Percentiles rank a stretch among this genome's conserved stretches.
phyloP scores from a whole-genome alignment of 768 basidiomycete species.

The Macrolepiota dolichaula region DNA sequence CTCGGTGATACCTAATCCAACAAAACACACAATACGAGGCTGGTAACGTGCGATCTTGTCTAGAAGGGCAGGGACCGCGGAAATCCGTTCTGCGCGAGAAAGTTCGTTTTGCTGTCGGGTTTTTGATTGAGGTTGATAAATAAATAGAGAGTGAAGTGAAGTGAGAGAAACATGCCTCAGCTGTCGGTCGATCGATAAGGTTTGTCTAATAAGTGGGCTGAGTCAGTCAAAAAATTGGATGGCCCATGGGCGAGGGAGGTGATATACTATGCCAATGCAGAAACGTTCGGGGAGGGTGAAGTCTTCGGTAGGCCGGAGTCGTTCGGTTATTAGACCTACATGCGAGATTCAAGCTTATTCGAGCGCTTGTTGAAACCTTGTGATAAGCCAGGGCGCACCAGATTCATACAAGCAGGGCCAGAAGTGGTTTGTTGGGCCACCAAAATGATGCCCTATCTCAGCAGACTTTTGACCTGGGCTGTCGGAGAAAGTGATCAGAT shows the following conservation, averaged over 20 bases:
- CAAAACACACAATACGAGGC: slow-evolving; percentile 73
- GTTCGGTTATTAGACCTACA: slow-evolving; percentile 54
- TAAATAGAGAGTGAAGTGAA: neutral
- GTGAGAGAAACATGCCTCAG: slow-evolving; percentile 39
- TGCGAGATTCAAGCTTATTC: neutral
- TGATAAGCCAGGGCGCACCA: slow-evolving; percentile 33
- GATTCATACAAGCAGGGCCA: slow-evolving; percentile 71
- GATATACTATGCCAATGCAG: slow-evolving; percentile 63
- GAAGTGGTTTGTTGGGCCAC: slow-evolving; percentile 79
- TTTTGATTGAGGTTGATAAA: neutral
- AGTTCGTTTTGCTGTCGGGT: slow-evolving; percentile 49
- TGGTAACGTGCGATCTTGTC: slow-evolving; percentile 52
- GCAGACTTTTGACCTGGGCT: slow-evolving; percentile 73
- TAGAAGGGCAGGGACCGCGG: slow-evolving; percentile 55
- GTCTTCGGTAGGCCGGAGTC: slow-evolving; percentile 58
- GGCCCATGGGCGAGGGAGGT: neutral
- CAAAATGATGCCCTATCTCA: slow-evolving; percentile 73
- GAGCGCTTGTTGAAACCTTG: neutral
- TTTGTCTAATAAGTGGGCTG: slow-evolving; percentile 56
- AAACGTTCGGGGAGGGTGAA: slow-evolving; percentile 52
- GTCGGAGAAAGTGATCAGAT: neutral
- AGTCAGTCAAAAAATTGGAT: neutral
- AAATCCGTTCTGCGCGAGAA: slow-evolving; percentile 45
- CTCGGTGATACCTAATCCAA: slow-evolving; percentile 65
- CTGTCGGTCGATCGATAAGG: slow-evolving; percentile 66